phyloP scores from a whole-genome alignment of 148 eudicot genomes.

The Chenopodium berlandieri region DNA sequence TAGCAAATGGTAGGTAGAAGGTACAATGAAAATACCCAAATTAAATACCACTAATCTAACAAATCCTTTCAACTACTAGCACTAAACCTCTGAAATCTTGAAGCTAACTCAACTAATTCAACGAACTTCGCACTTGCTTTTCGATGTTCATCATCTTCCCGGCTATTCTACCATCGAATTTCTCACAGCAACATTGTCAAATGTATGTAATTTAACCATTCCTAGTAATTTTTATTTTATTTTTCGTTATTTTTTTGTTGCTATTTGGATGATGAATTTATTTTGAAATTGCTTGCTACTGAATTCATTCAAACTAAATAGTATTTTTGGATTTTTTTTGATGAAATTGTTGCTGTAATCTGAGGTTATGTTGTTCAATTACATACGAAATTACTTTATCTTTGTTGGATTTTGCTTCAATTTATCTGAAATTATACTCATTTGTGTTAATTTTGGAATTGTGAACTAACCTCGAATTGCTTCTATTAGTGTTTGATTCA shows the following conservation, averaged over 20 bases:
- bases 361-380: neutral
- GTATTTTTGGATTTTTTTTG: neutral
- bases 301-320: neutral
- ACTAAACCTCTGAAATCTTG: slow-evolving; percentile 8
- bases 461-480: neutral
- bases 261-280: neutral
- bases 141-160: neutral
- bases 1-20: neutral
- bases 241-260: neutral
- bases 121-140: neutral
- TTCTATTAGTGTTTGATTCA: neutral
- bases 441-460: neutral
- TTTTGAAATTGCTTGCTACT: neutral
- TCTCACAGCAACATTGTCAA: neutral
- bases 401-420: neutral
- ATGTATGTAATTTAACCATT: neutral
- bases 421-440: neutral
- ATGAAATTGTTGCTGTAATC: slow-evolving; percentile 3
- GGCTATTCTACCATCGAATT: neutral
- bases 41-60: neutral
- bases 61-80: slow-evolving; percentile 14
- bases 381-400: neutral
- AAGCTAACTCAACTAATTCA: neutral
- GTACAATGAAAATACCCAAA: neutral
- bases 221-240: neutral